Evolutionary conservation across 108 stramenopile species (phyloP), one percentile per base, ranked within the genome.

Genomic region (Skeletonema grethae): DNA sequence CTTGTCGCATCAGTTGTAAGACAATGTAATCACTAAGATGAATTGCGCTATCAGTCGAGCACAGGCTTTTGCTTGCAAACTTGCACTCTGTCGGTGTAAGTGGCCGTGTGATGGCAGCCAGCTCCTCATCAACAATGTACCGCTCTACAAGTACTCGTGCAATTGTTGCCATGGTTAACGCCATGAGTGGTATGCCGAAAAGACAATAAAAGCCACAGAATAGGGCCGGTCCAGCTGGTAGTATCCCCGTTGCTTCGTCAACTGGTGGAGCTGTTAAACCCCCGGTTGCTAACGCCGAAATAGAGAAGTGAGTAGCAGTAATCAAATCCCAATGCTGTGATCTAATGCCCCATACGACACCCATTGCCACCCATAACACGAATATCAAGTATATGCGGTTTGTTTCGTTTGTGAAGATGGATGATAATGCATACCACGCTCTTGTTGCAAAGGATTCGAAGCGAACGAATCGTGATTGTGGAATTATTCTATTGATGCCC

Each of bases 141-240:
- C 68, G 69, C 35, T 77, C 72, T 1, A 90, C 80, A 28, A 90
- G 63, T n/a, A 85, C 76, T 58, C 72, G 63, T 6, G 89, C 89
- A 79, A 85, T 84, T 43, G 85, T 82, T 13, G 82, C 82, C 43
- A 90, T 69, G 15, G 89, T 86, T n/a, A 90, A 63, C 0, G 86
- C 86, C 76, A 90, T 83, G 6, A 90, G 68, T 10, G 86, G 86
- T 36, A 90, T 81, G 3, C 89, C 89, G 57, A 90, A 72, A 18
- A 90, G 72, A 72, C 86, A 90, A 65, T 75, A 90, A 13, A 84
- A 10, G 1, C 89, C 89, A 57, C 86, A 87, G 67, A 90, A 90
- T 32, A 87, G 67, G 10, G 86, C 77, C 11, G 86, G 71, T 10
- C 74, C 63, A 10, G 87, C 41, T 0, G 86, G 86, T 22, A 90